Evolutionary conservation across 75 land plant genomes (phyloP), one percentile per base, ranked within the genome.

Genomic region (Cryptomeria japonica): DNA sequence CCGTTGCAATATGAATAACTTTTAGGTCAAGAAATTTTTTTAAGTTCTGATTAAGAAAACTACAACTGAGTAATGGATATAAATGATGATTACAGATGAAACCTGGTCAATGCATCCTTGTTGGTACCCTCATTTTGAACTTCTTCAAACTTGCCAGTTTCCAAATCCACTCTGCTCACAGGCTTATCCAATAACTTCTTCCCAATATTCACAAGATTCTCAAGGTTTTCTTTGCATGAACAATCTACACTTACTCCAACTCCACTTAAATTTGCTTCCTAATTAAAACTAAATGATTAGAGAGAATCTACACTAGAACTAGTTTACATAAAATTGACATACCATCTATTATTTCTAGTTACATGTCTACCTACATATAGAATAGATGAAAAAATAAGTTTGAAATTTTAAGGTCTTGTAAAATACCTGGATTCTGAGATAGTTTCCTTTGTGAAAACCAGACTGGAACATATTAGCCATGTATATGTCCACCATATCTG

Each of bases 401-500:
- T 12, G 13, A 51, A 2, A 1, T 34, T 76, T 3, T 3, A 13
- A 76, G 5, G 16, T 13, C 18, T 14, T 51, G 16, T 13, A 51
- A 14, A 13, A 1, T 51, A 87, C 87, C 88, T 87, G 88, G 22
- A 87, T 87, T 47, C 92, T 77, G 13, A 91, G 53, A 37, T 87
- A 91, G 79, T 91, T 90, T 28, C 53, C 64, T 14, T 32, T 25
- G 14, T 22, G 55, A 2, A 44, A 25, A 7, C 38, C 31, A 44
- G 85, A 51, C 53, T 61, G 58, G 36, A 91, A 91, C 9, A 90
- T 3, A 25, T 84, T 19, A 38, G 82, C 47, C 22, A 58, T 36
- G 51, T 87, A 55, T 73, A 88, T 73, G 84, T 92, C 93, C 38
- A 91, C 86, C 88, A 92, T 88, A 38, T 91, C 91, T 18, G 91